Evolutionary conservation across 75 land plant genomes (phyloP).

Genomic region (Sequoia sempervirens): DNA sequence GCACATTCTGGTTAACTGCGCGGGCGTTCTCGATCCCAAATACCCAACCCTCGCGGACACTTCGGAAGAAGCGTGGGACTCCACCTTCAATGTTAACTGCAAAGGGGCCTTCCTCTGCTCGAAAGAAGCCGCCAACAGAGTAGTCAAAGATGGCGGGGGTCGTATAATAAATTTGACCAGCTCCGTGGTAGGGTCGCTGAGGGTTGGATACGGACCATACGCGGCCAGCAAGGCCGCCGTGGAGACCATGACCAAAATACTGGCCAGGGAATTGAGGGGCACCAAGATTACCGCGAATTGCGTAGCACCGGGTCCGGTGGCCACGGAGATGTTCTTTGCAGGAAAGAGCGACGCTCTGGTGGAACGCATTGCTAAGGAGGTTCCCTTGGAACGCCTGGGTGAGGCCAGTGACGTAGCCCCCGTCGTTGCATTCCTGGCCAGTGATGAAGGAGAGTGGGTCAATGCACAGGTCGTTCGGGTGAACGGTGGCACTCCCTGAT

Average conservation of each 20-base stretch:
- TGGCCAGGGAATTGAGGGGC: no score
- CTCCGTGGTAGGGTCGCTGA: conserved; percentile 27
- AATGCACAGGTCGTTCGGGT: no score
- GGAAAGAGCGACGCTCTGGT: conserved; percentile 51
- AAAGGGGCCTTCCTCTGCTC: conserved; percentile 38
- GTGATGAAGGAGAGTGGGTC: no score
- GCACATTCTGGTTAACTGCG: conserved; percentile 61
- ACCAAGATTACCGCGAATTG: conserved; percentile 25
- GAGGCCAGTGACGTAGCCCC: conserved; percentile 43
- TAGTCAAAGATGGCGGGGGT: conserved; percentile 6
- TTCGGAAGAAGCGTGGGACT: conserved; percentile 30
- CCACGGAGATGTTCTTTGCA: conserved; percentile 59
- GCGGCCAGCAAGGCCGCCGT: no score
- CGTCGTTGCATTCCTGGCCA: no score
- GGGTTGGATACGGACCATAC: conserved; percentile 33
- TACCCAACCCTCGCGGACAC: conserved; percentile 27
- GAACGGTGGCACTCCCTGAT: no score
- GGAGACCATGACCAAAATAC: no score
- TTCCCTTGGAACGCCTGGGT: conserved; percentile 52
- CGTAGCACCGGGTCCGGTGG: conserved; percentile 73
- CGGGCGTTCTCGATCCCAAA: conserved; percentile 32
- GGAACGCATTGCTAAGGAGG: conserved; percentile 11
- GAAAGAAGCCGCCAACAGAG: conserved; percentile 31
- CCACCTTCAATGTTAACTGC: conserved; percentile 27
- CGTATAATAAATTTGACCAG: conserved; percentile 42